A percentile compares a stretch with the other conserved stretches of the same genome.
Evolutionary conservation across 129 eudicot genomes (phyloP).

Genomic region (Scalesia atractyloides): DNA sequence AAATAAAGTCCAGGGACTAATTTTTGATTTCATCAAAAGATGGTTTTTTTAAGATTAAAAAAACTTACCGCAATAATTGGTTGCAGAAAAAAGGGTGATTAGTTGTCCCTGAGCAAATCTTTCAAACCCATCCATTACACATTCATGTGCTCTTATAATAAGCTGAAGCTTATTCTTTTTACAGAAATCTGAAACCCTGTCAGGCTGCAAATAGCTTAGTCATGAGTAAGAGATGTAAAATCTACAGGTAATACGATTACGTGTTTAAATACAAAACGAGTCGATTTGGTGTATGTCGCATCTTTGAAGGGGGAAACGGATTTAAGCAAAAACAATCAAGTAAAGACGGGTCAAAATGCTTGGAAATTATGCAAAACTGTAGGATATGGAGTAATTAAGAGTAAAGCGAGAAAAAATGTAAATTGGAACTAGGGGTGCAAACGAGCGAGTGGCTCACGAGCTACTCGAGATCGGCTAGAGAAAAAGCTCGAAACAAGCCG

Average conservation of each 20-base stretch:
- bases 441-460: no score
- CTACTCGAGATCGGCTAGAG: no score
- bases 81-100: constrained; percentile 93
- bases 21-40: not conserved
- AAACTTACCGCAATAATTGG: constrained; percentile 83
- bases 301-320: not conserved
- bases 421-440: no score
- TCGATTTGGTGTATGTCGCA: not conserved
- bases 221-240: not conserved
- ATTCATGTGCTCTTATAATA: constrained; percentile 93
- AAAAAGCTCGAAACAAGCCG: no score
- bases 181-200: constrained; percentile 85
- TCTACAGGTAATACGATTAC: not conserved
- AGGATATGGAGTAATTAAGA: no score
- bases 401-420: no score
- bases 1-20: not conserved
- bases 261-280: not conserved
- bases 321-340: not conserved
- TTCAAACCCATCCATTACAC: constrained; percentile 95
- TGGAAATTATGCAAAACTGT: not conserved
- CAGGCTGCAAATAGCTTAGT: constrained; percentile 66
- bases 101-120: constrained; percentile 93
- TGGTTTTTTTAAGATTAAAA: not conserved
- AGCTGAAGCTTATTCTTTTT: constrained; percentile 86
- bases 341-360: not conserved